A percentile compares a stretch with the other conserved stretches of the same genome.
These are phyloP conservation scores for Plenodomus biglobosus DNA, from an alignment of 2,329 filamentous ascomycete species.

Conservation along the genomic window DNA sequence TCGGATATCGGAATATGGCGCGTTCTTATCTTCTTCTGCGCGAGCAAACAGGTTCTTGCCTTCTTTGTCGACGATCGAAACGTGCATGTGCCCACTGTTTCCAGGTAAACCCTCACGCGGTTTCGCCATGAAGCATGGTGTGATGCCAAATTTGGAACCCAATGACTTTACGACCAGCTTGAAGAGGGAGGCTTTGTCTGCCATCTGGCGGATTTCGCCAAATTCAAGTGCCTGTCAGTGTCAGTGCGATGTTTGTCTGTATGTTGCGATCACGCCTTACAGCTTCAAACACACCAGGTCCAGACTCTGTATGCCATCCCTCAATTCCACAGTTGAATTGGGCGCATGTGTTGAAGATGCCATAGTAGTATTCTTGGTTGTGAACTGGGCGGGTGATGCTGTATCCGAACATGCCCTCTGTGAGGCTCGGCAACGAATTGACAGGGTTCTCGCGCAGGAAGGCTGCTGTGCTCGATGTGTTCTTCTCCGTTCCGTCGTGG, in stretches of 20 bases:
- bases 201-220: slow-evolving; percentile 83
- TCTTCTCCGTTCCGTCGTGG: slow-evolving; percentile 55
- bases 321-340: slow-evolving; percentile 81
- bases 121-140: slow-evolving; percentile 98
- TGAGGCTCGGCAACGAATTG: slow-evolving; percentile 73
- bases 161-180: slow-evolving; percentile 93
- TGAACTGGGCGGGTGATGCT: slow-evolving; percentile 83
- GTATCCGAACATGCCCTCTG: slow-evolving; percentile 96
- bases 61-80: slow-evolving; percentile 79
- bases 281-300: slow-evolving; percentile 92
- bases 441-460: slow-evolving; percentile 75
- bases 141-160: slow-evolving; percentile 84
- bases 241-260: slow-evolving; percentile 12
- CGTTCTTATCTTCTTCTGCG: slow-evolving; percentile 67
- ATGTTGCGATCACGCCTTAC: slow-evolving; percentile 45
- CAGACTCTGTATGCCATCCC: slow-evolving; percentile 94
- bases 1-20: slow-evolving; percentile 62
- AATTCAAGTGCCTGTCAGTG: slow-evolving; percentile 76
- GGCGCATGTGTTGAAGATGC: slow-evolving; percentile 77
- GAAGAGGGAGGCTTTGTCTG: slow-evolving; percentile 88
- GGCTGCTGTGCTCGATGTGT: slow-evolving; percentile 68
- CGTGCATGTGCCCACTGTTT: slow-evolving; percentile 94
- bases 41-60: slow-evolving; percentile 84
- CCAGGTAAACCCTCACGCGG: slow-evolving; percentile 87
- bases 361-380: slow-evolving; percentile 91